Base-by-base conservation (phyloP, 2,329 filamentous ascomycete species). In the Chaetothyriales sp. region DNA sequence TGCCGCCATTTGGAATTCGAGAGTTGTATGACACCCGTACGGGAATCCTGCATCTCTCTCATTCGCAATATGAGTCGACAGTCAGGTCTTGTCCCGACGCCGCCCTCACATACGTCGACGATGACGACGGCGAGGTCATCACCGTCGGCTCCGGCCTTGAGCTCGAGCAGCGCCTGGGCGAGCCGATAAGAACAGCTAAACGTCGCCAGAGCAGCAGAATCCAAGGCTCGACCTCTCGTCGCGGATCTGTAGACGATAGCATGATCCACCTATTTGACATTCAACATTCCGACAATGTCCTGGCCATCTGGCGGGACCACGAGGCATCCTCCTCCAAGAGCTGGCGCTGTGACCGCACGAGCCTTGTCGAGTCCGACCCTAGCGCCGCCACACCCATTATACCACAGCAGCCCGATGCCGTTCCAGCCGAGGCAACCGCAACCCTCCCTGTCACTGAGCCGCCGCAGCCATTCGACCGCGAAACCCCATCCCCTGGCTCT, bases 101-200 rank as follows among this genome's bases (percentile, higher is more conserved):
- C 10, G 64, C 61, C 32, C 55, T 73, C 44, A 68, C 61, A 18
- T 73, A 73, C 53, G 47, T 68, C 49, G 71, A 73, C 57, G 66
- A 70, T 25, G 69, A 73, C 53, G 70, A 72, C 53, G 68, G 67
- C 1, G 69, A 71, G 50, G 60, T 63, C 28, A 69, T 73, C 50
- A 72, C 67, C 5, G 70, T 73, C 52, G 71, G 71, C 42, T 72
- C 70, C 19, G 67, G 70, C 45, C 59, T 70, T 20, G 71, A 73
- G 55, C 67, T 73, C 46, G 61, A 63, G 28, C 68, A 73, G 53
- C 68, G 70, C 44, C 64, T 73, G 7, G 67, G 69, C 25, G 71
- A 73, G 50, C 65, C 69, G 26, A 46, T 52, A 15, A 47, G 19
- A 26, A 10, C 25, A 32, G 18, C 20, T 5, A 25, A 28, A 15